Conservation (phyloP, 75 land plant genomes). For the Selaginella tamariscina region DNA sequence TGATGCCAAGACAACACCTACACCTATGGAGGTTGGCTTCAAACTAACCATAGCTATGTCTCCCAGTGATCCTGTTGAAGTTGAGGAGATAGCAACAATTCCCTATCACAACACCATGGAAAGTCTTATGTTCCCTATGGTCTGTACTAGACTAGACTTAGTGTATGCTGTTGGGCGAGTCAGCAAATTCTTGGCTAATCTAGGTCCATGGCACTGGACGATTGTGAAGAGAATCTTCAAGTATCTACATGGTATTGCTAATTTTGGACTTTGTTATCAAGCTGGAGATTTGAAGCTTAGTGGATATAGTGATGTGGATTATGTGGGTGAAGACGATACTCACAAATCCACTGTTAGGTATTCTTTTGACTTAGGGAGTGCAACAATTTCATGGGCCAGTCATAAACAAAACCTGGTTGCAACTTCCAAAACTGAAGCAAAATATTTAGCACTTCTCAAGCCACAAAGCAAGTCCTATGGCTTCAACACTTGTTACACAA, state of each 20-base stretch:
- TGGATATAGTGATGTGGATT: slow-evolving; percentile 20
- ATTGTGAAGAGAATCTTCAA: slow-evolving; percentile 14
- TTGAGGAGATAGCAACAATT: background rate
- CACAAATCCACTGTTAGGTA: slow-evolving; percentile 5
- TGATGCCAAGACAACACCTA: slow-evolving; percentile 13
- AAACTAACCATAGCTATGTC: slow-evolving; percentile 11
- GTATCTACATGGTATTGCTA: slow-evolving; percentile 15
- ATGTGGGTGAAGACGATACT: slow-evolving; percentile 7
- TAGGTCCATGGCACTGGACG: slow-evolving; percentile 14
- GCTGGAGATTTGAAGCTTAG: slow-evolving; percentile 13
- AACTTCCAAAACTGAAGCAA: slow-evolving; percentile 18
- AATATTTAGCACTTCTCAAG: slow-evolving; percentile 20
- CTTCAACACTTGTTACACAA: background rate
- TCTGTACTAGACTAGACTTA: slow-evolving; percentile 16
- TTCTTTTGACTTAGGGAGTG: slow-evolving; percentile 7
- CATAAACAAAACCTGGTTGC: background rate
- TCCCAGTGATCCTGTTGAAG: slow-evolving; percentile 15
- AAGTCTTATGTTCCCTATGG: slow-evolving; percentile 15
- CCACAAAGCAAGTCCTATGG: slow-evolving; percentile 21
- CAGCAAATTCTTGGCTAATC: slow-evolving; percentile 15
- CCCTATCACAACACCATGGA: slow-evolving; percentile 16
- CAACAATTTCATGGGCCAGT: slow-evolving; percentile 6
- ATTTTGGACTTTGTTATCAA: slow-evolving; percentile 12
- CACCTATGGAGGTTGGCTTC: slow-evolving; percentile 11
- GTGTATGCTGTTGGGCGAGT: slow-evolving; percentile 17